A percentile compares a stretch with the other conserved stretches of the same genome.
phyloP scores from a whole-genome alignment of 2,329 filamentous ascomycete species.

The Arthroderma sp. region DNA sequence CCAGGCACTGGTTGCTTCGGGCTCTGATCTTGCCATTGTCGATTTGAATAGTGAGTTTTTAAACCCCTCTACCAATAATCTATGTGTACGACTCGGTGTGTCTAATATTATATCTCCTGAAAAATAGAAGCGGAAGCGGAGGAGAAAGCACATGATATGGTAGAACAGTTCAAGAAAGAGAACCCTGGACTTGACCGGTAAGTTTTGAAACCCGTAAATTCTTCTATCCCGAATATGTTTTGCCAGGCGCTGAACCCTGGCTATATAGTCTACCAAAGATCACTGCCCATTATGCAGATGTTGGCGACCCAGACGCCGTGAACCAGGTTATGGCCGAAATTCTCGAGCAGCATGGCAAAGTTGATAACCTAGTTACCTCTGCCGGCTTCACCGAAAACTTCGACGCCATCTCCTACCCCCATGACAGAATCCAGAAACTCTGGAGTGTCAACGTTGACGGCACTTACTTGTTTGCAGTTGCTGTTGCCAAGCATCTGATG shows the following conservation, averaged over 20 bases:
- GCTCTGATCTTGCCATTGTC: conserved; percentile 79
- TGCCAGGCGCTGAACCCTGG: not conserved
- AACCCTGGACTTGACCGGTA: conserved; percentile 63
- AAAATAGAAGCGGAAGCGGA: conserved; percentile 64
- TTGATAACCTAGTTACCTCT: conserved; percentile 89
- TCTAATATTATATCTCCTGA: not conserved
- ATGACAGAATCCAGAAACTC: conserved; percentile 82
- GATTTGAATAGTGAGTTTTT: conserved; percentile 71
- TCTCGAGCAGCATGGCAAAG: conserved; percentile 58
- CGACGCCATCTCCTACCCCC: conserved; percentile 77
- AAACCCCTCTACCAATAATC: not conserved
- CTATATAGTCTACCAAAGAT: conserved; percentile 57
- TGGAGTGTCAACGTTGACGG: conserved; percentile 92
- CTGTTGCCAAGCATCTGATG: conserved; percentile 79
- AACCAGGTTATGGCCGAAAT: conserved; percentile 59
- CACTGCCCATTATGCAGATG: conserved; percentile 82
- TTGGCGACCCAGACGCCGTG: conserved; percentile 67
- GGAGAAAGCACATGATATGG: conserved; percentile 58
- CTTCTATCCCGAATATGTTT: not conserved
- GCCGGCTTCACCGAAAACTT: conserved; percentile 96
- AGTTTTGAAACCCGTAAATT: conserved; percentile 12
- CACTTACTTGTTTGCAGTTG: conserved; percentile 76
- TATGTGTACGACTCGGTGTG: not conserved
- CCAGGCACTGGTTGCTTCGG: conserved; percentile 77
- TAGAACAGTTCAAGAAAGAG: conserved; percentile 63